Evolutionary conservation across 1,139 yeast species (phyloP).

Genomic region (Trichomonascaceae sp.): DNA sequence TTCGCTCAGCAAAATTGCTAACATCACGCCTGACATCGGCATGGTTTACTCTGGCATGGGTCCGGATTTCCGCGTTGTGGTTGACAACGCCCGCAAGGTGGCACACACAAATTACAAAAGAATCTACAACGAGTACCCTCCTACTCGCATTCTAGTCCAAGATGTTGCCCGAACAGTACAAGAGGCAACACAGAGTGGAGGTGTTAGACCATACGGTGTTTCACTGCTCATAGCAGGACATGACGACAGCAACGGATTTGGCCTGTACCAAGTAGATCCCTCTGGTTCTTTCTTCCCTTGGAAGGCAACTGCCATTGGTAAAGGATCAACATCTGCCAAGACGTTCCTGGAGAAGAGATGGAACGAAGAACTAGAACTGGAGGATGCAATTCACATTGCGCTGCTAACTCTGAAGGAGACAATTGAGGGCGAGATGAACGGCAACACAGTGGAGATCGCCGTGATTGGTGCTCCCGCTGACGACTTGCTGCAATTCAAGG

Average conservation of each 20-base stretch:
- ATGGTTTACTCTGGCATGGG: constrained; percentile 99
- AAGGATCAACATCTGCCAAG: constrained; percentile 87
- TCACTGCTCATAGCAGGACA: constrained; percentile 88
- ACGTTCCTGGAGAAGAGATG: constrained; percentile 96
- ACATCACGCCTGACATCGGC: constrained; percentile 90
- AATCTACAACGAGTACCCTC: constrained; percentile 92
- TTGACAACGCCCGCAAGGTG: constrained; percentile 84
- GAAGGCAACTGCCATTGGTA: constrained; percentile 99
- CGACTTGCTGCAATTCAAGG: constrained; percentile 69
- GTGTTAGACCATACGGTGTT: constrained; percentile 96
- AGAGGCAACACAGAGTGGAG: constrained; percentile 96
- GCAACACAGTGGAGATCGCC: constrained; percentile 89
- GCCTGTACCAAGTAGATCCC: constrained; percentile 94
- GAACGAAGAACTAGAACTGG: constrained; percentile 92
- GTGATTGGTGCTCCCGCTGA: constrained; percentile 78
- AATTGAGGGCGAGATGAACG: constrained; percentile 96
- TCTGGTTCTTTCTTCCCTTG: constrained; percentile 98
- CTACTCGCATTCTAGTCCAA: constrained; percentile 85
- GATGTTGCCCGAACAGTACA: constrained; percentile 96
- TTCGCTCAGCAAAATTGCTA: constrained; percentile 64
- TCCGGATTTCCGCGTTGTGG: constrained; percentile 91
- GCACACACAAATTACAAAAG: constrained; percentile 91
- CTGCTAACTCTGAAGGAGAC: constrained; percentile 88
- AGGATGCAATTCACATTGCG: constrained; percentile 97
- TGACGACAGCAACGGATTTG: constrained; percentile 71